Evolutionary conservation across 306 rosid genomes (phyloP), one percentile per base, ranked within the genome.

Genomic region (Pachyrhizus erosus): DNA sequence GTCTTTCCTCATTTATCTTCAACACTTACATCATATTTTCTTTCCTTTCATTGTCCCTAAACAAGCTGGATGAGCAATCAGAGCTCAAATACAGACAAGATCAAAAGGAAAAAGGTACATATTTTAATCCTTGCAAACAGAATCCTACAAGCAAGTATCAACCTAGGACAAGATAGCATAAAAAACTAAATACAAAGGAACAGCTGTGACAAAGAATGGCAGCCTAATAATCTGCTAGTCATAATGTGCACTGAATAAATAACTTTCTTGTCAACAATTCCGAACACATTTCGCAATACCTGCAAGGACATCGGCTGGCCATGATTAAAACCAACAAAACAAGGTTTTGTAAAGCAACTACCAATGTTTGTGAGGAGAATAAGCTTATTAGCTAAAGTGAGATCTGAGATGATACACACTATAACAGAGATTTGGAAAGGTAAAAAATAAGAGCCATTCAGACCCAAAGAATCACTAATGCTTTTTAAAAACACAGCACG

Each of bases 241-340:
- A 49, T 73, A 10, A 33, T 49, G 80, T 27, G 65, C 80, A 80
- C 33, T 43, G 81, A 58, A 65, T 40, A 51, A 65, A 18, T 10
- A 57, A 27, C 74, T 26, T 60, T 72, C 67, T 74, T 8, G 37
- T 61, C 46, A 76, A 52, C 49, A 76, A 54, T 24, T 76, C 71
- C 76, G 57, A 61, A 70, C 55, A 54, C 13, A 29, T 31, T 81
- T 72, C 6, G 40, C 78, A 73, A 29, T 55, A 70, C 90, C 87
- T 79, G 85, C 85, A 79, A 42, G 42, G 61, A 43, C 77, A 81
- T 21, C 72, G 77, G 14, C 60, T 62, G 26, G 68, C n/a, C 72
- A 64, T 17, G 69, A 77, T 73, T 77, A 80, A 75, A 64, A 80
- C 66, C 67, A 40, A 75, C 46, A 76, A 51, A 29, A 52, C n/a